These are phyloP conservation scores for Metschnikowia cerradonensis DNA, from an alignment of 805 yeast species.

Conservation along the genomic window DNA sequence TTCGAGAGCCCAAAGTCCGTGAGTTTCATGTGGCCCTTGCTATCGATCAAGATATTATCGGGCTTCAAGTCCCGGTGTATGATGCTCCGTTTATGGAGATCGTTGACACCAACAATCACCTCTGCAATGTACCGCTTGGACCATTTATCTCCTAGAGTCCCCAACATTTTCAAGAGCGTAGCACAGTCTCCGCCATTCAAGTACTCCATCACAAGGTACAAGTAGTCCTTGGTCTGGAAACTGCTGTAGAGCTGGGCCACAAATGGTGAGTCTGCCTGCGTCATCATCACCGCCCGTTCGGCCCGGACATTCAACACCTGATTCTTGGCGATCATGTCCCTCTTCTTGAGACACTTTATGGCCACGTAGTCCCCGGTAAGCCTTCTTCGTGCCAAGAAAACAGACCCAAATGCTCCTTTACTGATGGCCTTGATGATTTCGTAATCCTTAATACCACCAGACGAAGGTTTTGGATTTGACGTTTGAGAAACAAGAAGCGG, in stretches of 20 bases:
- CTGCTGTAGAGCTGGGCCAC: slow-evolving; percentile 87
- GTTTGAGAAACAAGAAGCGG: slow-evolving; percentile 72
- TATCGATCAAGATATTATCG: slow-evolving; percentile 84
- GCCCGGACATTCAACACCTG: slow-evolving; percentile 92
- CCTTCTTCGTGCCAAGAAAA: slow-evolving; percentile 76
- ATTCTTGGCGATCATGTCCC: slow-evolving; percentile 96
- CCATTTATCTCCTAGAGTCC: slow-evolving; percentile 84
- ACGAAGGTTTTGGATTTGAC: slow-evolving; percentile 45
- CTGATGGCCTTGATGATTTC: slow-evolving; percentile 90
- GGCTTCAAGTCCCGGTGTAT: slow-evolving; percentile 96
- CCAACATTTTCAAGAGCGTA: slow-evolving; percentile 74
- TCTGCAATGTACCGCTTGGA: slow-evolving; percentile 82
- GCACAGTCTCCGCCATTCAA: slow-evolving; percentile 95
- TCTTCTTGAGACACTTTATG: slow-evolving; percentile 82
- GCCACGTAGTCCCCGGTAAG: slow-evolving; percentile 94
- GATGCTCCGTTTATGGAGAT: slow-evolving; percentile 82
- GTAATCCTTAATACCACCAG: slow-evolving; percentile 80
- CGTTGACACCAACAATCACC: slow-evolving; percentile 84
- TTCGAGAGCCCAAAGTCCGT: slow-evolving; percentile 94
- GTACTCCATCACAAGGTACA: slow-evolving; percentile 94
- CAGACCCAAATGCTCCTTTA: slow-evolving; percentile 97
- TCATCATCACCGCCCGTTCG: slow-evolving; percentile 97
- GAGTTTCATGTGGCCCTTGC: slow-evolving; percentile 81
- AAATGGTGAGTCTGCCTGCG: slow-evolving; percentile 87
- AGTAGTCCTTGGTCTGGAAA: slow-evolving; percentile 81